Evolutionary conservation across 306 rosid species (phyloP).

Genomic region (Gastrolobium bilobum): DNA sequence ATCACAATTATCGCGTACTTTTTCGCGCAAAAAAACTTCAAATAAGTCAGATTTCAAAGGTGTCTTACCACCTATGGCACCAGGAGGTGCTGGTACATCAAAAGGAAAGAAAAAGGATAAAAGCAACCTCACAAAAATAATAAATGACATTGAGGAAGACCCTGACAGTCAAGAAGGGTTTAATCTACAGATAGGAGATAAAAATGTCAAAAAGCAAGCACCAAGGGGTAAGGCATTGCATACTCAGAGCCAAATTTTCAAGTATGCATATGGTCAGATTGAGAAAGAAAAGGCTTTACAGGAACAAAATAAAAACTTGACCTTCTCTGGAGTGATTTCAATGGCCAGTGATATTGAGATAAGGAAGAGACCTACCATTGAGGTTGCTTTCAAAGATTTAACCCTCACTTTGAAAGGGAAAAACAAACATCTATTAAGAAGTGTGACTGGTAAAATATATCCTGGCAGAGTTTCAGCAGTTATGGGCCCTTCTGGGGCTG

Average conservation of each 20-base stretch:
- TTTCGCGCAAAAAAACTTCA: slow-evolving; percentile 79
- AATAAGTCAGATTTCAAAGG: slow-evolving; percentile 59
- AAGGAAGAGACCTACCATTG: slow-evolving; percentile 83
- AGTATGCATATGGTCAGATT: slow-evolving; percentile 92
- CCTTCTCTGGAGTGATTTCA: slow-evolving; percentile 92
- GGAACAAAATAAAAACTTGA: slow-evolving; percentile 81
- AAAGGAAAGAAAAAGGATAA: slow-evolving; percentile 83
- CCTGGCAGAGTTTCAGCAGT: slow-evolving; percentile 98
- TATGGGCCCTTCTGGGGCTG: slow-evolving; percentile 99
- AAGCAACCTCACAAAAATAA: slow-evolving; percentile 77
- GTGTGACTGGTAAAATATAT: slow-evolving; percentile 87
- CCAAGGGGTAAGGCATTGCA: slow-evolving; percentile 90
- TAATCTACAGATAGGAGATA: slow-evolving; percentile 87
- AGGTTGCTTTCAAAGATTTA: slow-evolving; percentile 93
- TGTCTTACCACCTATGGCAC: slow-evolving; percentile 46
- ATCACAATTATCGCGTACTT: slow-evolving; percentile 81
- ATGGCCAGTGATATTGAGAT: slow-evolving; percentile 85
- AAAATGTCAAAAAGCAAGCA: slow-evolving; percentile 84
- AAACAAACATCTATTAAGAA: slow-evolving; percentile 84
- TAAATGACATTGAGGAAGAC: slow-evolving; percentile 74
- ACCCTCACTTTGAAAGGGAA: slow-evolving; percentile 93
- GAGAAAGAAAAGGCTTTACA: slow-evolving; percentile 94
- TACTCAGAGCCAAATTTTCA: slow-evolving; percentile 94
- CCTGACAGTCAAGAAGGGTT: slow-evolving; percentile 87
- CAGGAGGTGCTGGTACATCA: slow-evolving; percentile 49